Conservation (phyloP, 768 basidiomycete species). For the Lentinus tigrinus region DNA sequence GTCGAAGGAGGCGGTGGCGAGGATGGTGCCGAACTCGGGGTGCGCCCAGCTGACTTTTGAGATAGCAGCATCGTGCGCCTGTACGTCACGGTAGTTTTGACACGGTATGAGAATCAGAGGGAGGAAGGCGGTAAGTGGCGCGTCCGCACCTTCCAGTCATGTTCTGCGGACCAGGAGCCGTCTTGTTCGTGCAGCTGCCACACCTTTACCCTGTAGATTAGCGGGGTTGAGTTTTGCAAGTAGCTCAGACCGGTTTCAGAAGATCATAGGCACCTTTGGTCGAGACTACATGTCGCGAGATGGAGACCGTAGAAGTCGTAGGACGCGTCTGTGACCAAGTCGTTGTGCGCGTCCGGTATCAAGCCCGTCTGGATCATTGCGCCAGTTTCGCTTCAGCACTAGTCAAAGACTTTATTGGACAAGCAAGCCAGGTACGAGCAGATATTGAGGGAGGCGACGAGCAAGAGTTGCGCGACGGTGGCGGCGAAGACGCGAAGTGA, state of each 20-base stretch:
- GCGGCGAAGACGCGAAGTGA: background rate
- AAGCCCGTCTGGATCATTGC: constrained; percentile 78
- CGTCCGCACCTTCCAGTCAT: constrained; percentile 85
- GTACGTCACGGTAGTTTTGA: background rate
- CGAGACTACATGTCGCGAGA: constrained; percentile 78
- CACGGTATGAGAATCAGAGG: too few species aligned
- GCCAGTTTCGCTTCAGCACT: too few species aligned
- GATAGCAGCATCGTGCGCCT: constrained; percentile 96
- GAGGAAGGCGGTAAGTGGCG: background rate
- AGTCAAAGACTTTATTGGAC: too few species aligned
- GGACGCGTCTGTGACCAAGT: constrained; percentile 80
- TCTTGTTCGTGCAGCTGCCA: constrained; percentile 76
- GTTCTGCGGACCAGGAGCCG: constrained; percentile 75
- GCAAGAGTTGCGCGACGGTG: too few species aligned
- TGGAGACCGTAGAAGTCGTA: constrained; percentile 90
- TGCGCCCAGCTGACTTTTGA: constrained; percentile 87
- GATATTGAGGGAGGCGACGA: too few species aligned
- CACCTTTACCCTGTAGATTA: constrained; percentile 67
- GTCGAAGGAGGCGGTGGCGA: constrained; percentile 89
- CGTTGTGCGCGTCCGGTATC: constrained; percentile 74
- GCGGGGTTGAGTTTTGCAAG: constrained; percentile 5
- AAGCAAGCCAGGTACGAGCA: too few species aligned
- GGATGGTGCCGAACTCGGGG: constrained; percentile 84
- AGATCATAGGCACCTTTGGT: constrained; percentile 61
- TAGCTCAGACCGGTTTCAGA: background rate